A percentile compares a stretch with the other conserved stretches of the same genome.
These are phyloP conservation scores for Candida sonorensis DNA, from an alignment of 805 yeast genomes.

Conservation along the genomic window DNA sequence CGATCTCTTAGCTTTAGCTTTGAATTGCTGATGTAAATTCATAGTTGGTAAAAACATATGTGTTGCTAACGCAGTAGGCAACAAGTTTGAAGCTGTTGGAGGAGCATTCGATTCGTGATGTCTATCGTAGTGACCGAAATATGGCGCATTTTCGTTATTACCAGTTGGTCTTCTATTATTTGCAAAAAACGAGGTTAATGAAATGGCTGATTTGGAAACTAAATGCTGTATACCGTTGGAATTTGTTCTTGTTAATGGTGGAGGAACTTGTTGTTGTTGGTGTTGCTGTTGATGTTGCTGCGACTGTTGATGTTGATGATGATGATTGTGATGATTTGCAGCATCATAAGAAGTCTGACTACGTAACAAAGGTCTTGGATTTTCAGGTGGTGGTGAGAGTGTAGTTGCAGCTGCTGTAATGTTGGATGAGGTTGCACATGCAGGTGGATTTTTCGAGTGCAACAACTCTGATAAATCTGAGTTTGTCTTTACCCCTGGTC, in stretches of 20 bases:
- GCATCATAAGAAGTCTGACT: constrained; percentile 18
- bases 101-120: constrained; percentile 50
- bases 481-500: constrained; percentile 2
- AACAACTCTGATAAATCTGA: no score
- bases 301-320: neutral
- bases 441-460: constrained; percentile 18
- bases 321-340: no score
- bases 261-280: constrained; percentile 4
- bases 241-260: constrained; percentile 8
- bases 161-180: constrained; percentile 27
- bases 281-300: constrained; percentile 4
- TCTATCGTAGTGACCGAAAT: constrained; percentile 20
- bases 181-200: constrained; percentile 33
- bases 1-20: constrained; percentile 1
- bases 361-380: constrained; percentile 9
- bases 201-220: constrained; percentile 34
- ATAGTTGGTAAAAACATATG: constrained; percentile 55
- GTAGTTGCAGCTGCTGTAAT: constrained; percentile 16
- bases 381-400: constrained; percentile 12
- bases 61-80: constrained; percentile 56
- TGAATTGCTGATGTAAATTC: constrained; percentile 20
- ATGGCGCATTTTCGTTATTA: constrained; percentile 2
- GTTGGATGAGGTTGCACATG: constrained; percentile 20
- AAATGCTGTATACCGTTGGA: constrained; percentile 16
- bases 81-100: constrained; percentile 48